Base-by-base conservation (phyloP, 2,329 filamentous ascomycete species). In the Arachnomyces sp. region DNA sequence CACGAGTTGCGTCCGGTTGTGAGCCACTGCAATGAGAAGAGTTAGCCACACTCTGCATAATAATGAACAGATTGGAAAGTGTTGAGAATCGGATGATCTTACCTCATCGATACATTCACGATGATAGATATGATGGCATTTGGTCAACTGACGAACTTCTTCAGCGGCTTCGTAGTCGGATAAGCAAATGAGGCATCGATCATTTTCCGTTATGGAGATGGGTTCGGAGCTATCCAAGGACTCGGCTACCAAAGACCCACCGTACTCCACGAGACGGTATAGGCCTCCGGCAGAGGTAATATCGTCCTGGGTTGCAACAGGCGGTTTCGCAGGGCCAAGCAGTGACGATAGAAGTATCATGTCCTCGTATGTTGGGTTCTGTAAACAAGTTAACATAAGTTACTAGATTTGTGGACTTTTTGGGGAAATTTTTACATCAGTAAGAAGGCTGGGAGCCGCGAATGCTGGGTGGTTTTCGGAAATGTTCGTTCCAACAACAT, bases 381-480 rank as follows among this genome's bases (percentile, higher is more conserved):
- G 42, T 29, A 42, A 30, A 13, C 36, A 25, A 7, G 18, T 31
- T 54, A 44, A 53, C 48, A 14, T 39, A 34, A 16, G 38, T 39
- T 17, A 14, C 7, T 7, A 37, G 21, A 9, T 25, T 25, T 43
- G 32, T 36, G 35, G 14, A 33, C 18, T 14, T 28, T 11, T 34
- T 13, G 21, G 33, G 15, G 32, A 9, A 28, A 35, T 31, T 54
- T 66, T 58, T 65, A 80, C 78, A 60, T 84, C 80, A 13, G 79
- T 84, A 55, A 83, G 84, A 8, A 84, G 66, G 49, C 78, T 82
- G 9, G 80, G 80, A 14, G 80, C 82, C 6, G 79, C 80, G 45
- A 84, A 73, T 15, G 82, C 80, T 15, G 80, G 80, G 54, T 84
- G 80, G 48, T 82, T 81, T 50, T 83, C 79, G 2, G 80, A 79